phyloP scores from a whole-genome alignment of 345 rosid species.

The Acer negundo region DNA sequence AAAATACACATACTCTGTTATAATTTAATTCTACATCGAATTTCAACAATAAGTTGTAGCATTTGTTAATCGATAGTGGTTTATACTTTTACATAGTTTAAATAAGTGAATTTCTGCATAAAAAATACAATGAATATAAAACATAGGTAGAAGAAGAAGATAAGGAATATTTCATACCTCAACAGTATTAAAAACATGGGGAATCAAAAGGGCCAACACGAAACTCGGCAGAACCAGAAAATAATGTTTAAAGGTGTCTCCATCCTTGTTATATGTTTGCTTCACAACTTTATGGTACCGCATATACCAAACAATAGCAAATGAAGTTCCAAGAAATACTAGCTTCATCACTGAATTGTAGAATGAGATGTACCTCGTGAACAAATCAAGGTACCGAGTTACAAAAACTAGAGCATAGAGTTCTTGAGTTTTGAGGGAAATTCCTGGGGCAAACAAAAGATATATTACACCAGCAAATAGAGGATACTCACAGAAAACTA shows the following conservation, averaged over 20 bases:
- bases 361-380: constrained; percentile 32
- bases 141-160: background rate
- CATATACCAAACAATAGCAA: constrained; percentile 54
- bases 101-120: background rate
- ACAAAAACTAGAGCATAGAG: constrained; percentile 46
- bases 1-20: background rate
- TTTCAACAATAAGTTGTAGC: background rate
- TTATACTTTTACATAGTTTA: background rate
- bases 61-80: background rate
- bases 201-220: constrained; percentile 35
- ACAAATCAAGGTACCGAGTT: constrained; percentile 45
- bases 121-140: constrained; percentile 12
- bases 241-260: constrained; percentile 41
- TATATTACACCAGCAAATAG: background rate
- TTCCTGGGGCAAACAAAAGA: constrained; percentile 30
- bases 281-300: constrained; percentile 45
- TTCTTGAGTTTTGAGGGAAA: constrained; percentile 51
- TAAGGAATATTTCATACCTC: constrained; percentile 29
- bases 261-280: constrained; percentile 37
- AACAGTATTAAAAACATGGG: constrained; percentile 12
- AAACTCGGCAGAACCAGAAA: constrained; percentile 29
- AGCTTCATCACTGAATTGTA: constrained; percentile 50
- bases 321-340: constrained; percentile 41
- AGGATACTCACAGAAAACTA: background rate
- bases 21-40: background rate